Base-by-base conservation (phyloP, 2,329 filamentous ascomycete genomes). In the Clonostachys chloroleuca region DNA sequence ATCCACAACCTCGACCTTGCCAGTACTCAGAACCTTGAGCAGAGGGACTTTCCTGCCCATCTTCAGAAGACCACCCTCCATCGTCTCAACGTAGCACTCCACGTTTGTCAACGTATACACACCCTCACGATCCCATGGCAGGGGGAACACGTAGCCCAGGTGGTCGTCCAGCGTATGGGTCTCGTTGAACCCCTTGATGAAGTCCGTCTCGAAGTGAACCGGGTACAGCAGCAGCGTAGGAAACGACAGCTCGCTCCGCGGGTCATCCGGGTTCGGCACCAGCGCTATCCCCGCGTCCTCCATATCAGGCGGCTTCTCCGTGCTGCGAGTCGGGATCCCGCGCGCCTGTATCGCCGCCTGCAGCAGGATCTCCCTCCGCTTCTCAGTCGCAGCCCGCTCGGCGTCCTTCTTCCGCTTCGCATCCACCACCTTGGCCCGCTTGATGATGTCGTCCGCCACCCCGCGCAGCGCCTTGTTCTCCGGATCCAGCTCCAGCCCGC, bases 71-170 rank as follows among this genome's bases (percentile, higher is more conserved):
- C 92, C 91, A 0, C 91, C 91, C 0, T 75, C 72, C 5, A 69
- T 68, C 0, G 91, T 97, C 72, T 96, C 91, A 74, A 95, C 86
- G 65, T 89, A 97, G 59, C 89, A 94, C 56, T 96, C 91, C 5
- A 96, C 89, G 1, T 35, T 42, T 1, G 74, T 73, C 2, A 75
- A 56, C 1, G 71, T 78, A 65, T 96, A 96, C 58, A 83, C 83
- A 2, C 76, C 67, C 50, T 77, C 70, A 14, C 65, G 59, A 58
- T 97, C 94, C 94, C 94, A 99, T 12, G 91, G 90, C 58, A 91
- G 67, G 3, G 92, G 92, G 49, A 99, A 81, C 10, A 97, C 85
- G 59, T 96, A 96, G 5, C 76, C 74, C 44, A 99, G 73, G 65
- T 96, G 92, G 54, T 92, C 84, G 8, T 75, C 77, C 30, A 96